Evolutionary conservation across 1,284 basidiomycete species (phyloP), one percentile per base, ranked within the genome.

Genomic region (Athelia sp.): DNA sequence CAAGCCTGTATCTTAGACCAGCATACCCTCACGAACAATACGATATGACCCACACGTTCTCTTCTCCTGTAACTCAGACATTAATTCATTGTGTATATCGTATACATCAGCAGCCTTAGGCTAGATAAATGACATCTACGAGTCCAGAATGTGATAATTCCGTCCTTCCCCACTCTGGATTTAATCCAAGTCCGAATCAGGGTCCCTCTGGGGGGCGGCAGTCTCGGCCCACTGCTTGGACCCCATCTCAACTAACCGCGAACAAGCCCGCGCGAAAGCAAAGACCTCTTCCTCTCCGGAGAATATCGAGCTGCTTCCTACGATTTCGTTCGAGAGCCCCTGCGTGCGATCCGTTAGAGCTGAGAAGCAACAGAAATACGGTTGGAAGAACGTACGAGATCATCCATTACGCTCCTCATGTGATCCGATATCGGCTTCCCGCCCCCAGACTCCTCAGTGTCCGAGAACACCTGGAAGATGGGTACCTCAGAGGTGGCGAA

Each of bases 241-340:
- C 43, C 93, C 90, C 93, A 97, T 96, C 67, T 97, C 86, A 29
- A 92, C 87, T 22, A 97, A 71, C 45, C 93, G 78, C 24, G 90
- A 93, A 60, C 93, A 94, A 32, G 93, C 94, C 45, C 94, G 78
- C 10, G 93, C 93, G 65, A 96, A 98, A 1, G 94, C 94, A 64
- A 98, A 97, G 6, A 96, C 64, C 67, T 98, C 94, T 66, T 97
- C 94, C 60, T 97, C 93, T 3, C 93, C 92, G 0, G 84, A 86
- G 64, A 97, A 98, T 68, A 98, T 88, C 19, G 91, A 87, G 50
- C 87, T 89, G 1, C 77, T 74, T 22, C 92, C 90, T 15, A 94
- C 84, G 21, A 80, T 72, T 21, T 90, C 82, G 14, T 78, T 74
- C 2, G 84, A 76, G 1, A 95, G 70, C n/a, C 91, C 90, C 89